phyloP scores from a whole-genome alignment of 345 rosid species.

The Camelina neglecta region DNA sequence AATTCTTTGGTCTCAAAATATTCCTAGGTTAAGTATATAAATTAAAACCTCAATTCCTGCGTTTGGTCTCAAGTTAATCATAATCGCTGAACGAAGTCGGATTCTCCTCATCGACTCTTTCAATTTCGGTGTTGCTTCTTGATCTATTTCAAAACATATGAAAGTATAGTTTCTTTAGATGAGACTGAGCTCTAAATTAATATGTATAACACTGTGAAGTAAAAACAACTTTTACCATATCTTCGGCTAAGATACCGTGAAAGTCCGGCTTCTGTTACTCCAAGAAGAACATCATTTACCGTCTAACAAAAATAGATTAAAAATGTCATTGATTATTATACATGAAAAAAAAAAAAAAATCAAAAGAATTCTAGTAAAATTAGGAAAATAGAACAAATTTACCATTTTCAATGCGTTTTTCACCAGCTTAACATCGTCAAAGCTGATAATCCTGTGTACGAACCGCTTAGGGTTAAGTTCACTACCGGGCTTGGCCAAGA shows the following conservation, averaged over 20 bases:
- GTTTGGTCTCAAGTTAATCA: slow-evolving; percentile 61
- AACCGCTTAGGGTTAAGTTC: slow-evolving; percentile 43
- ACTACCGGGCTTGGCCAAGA: slow-evolving; percentile 46
- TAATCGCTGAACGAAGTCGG: slow-evolving; percentile 57
- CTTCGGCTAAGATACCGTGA: slow-evolving; percentile 61
- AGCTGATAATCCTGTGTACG: slow-evolving; percentile 54
- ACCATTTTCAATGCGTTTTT: slow-evolving; percentile 44
- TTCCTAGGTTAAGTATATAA: background rate
- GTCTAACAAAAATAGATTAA: slow-evolving; percentile 51
- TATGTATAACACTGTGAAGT: background rate
- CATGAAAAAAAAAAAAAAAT: background rate
- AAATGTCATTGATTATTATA: background rate
- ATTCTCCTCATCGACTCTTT: slow-evolving; percentile 42
- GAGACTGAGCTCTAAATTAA: background rate
- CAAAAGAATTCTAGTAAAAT: background rate
- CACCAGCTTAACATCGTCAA: slow-evolving; percentile 68
- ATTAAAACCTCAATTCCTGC: slow-evolving; percentile 57
- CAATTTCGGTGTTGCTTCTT: slow-evolving; percentile 38
- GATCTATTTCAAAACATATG: slow-evolving; percentile 33
- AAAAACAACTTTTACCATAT: slow-evolving; percentile 50
- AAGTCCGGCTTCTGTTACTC: slow-evolving; percentile 74
- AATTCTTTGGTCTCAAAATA: slow-evolving; percentile 10
- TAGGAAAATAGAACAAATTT: background rate
- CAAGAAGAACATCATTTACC: slow-evolving; percentile 72
- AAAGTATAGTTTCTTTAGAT: slow-evolving; percentile 24